phyloP scores from a whole-genome alignment of 441 rosid species.

The Brassica hybrid region DNA sequence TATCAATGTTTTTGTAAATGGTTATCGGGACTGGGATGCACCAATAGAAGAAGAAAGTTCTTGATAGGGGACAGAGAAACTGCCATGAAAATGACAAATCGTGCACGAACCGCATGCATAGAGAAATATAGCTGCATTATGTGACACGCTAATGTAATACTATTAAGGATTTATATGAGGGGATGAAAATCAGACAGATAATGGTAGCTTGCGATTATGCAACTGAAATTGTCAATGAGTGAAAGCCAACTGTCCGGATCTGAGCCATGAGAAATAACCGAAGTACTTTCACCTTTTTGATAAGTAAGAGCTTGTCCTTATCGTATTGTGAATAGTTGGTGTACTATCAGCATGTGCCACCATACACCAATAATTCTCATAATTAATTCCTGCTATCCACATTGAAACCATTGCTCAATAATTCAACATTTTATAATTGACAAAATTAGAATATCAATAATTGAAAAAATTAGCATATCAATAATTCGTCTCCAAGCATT shows the following conservation, averaged over 20 bases:
- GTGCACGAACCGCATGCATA: not conserved
- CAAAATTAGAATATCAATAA: conserved; percentile 2
- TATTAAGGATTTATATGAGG: not conserved
- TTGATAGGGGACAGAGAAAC: not conserved
- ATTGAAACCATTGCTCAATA: conserved; percentile 33
- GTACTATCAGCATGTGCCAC: conserved; percentile 31
- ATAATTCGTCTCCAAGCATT: conserved; percentile 18
- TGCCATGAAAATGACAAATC: not conserved
- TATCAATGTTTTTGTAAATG: not conserved
- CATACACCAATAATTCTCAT: conserved; percentile 25
- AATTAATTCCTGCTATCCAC: conserved; percentile 27
- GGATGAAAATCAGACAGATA: not conserved
- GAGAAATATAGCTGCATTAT: too few relatives aligned
- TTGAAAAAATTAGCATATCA: conserved; percentile 12
- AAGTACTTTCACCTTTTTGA: conserved; percentile 23
- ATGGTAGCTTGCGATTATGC: conserved; percentile 13
- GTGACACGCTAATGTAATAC: not conserved
- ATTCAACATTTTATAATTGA: conserved; percentile 13
- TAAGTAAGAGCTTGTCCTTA: conserved; percentile 40
- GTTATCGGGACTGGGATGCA: not conserved
- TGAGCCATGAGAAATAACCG: conserved; percentile 20
- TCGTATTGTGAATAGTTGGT: conserved; percentile 24
- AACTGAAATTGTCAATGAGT: conserved; percentile 15
- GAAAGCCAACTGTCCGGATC: conserved; percentile 21
- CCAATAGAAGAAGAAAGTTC: not conserved